phyloP scores from a whole-genome alignment of 2,329 filamentous ascomycete genomes.

The Fusarium coicis region DNA sequence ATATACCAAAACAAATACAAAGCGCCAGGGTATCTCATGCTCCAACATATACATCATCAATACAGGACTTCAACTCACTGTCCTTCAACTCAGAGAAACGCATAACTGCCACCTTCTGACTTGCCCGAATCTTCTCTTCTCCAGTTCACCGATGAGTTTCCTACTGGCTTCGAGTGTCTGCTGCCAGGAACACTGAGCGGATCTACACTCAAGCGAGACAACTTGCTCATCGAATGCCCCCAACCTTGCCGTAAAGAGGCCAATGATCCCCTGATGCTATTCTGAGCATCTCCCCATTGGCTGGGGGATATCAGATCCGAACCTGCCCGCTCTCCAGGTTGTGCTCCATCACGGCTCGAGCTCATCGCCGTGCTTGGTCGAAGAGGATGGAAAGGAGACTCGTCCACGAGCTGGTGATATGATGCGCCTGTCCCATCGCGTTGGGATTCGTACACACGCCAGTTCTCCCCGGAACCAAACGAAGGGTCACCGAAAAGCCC shows the following conservation, averaged over 20 bases:
- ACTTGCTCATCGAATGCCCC: slow-evolving; percentile 16
- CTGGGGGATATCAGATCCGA: slow-evolving; percentile 40
- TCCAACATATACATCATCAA: not conserved
- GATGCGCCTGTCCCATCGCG: slow-evolving; percentile 45
- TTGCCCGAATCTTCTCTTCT: slow-evolving; percentile 33
- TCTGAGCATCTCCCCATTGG: slow-evolving; percentile 41
- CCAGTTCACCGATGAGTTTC: slow-evolving; percentile 24
- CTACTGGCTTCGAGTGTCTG: slow-evolving; percentile 16
- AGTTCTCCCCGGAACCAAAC: slow-evolving; percentile 53
- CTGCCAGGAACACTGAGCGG: slow-evolving; percentile 20
- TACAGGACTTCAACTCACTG: not conserved
- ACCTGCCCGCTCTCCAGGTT: slow-evolving; percentile 36
- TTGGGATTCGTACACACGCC: slow-evolving; percentile 46
- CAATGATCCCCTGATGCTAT: slow-evolving; percentile 34
- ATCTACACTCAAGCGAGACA: slow-evolving; percentile 29
- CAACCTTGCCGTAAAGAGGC: slow-evolving; percentile 29
- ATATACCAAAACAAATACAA: not conserved
- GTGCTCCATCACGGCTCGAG: slow-evolving; percentile 29
- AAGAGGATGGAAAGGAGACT: slow-evolving; percentile 53
- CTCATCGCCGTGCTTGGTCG: slow-evolving; percentile 43
- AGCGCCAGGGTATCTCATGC: slow-evolving; percentile 26
- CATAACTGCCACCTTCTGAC: slow-evolving; percentile 40
- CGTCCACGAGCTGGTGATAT: slow-evolving; percentile 50
- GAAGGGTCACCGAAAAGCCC: slow-evolving; percentile 46
- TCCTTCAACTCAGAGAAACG: slow-evolving; percentile 34